A percentile compares a stretch with the other conserved stretches of the same genome.
phyloP scores from a whole-genome alignment of 768 basidiomycete species.

The Psilocybe sp. region DNA sequence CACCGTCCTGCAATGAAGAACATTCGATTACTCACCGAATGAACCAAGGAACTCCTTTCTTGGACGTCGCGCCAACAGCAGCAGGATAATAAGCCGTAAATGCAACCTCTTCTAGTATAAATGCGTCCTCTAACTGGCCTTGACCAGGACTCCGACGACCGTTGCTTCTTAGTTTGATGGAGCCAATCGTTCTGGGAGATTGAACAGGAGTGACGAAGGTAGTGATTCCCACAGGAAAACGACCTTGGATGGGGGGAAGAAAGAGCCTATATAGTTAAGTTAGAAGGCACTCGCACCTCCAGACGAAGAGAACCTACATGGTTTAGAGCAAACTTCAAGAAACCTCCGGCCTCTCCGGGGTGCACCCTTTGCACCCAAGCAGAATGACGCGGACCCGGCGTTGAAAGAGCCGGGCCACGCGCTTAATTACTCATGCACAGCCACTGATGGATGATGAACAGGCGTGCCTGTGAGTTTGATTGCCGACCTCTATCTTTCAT shows the following conservation, averaged over 20 bases:
- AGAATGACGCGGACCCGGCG: too few species aligned
- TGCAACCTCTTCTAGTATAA: conserved; percentile 58
- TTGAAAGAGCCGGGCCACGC: too few species aligned
- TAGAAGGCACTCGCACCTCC: neutral
- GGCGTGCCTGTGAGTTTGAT: too few species aligned
- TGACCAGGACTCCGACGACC: conserved; percentile 13
- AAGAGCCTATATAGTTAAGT: conserved; percentile 32
- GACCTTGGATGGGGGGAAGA: conserved; percentile 41
- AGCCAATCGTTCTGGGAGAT: conserved; percentile 36
- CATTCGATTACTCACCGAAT: conserved; percentile 47
- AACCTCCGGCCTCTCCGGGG: too few species aligned
- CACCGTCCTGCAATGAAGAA: neutral
- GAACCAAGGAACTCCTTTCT: conserved; percentile 54
- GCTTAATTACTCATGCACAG: too few species aligned
- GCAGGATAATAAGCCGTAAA: conserved; percentile 70
- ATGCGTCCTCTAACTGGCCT: conserved; percentile 34
- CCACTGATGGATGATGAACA: too few species aligned
- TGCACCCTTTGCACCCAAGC: too few species aligned
- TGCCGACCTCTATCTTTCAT: too few species aligned
- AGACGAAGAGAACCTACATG: too few species aligned
- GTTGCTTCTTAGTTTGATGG: conserved; percentile 31
- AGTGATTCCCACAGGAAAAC: conserved; percentile 56
- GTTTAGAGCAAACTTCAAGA: too few species aligned
- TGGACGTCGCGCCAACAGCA: conserved; percentile 26
- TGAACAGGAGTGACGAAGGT: conserved; percentile 50